Base-by-base conservation (phyloP, 371 early-diverging fungal species). In the Catenaria anguillulae region DNA sequence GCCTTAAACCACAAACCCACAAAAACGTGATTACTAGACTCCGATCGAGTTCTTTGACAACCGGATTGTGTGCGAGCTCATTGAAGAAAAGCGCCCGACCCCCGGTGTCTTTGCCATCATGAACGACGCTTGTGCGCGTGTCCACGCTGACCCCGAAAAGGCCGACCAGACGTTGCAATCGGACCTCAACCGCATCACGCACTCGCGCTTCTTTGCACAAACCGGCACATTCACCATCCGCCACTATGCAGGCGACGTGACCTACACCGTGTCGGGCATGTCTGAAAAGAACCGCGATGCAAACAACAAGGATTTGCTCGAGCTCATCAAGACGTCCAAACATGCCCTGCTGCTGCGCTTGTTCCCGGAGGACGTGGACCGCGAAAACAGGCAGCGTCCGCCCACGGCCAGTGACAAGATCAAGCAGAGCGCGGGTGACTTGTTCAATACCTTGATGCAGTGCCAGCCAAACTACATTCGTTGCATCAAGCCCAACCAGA, bases 271-370 rank as follows among this genome's bases (percentile, higher is more conserved):
- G 26, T 91, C 92, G 40, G 93, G 93, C 23, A 99, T 99, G 76
- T 79, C 99, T 29, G 92, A 93, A 62, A 99, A 98, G 79, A 99
- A 99, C 77, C 92, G 90, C 75, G 99, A 99, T 76, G 90, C 93
- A 19, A 90, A 94, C 29, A 88, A 92, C 42, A 97, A 96, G 61
- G 96, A 97, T 71, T 77, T 88, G 48, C 71, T 90, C 58, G 77
- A 74, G 24, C 65, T 88, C 48, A 72, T 94, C 56, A 82, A 83
- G 65, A 78, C 73, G 37, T 76, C 84, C 6, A 76, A 79, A n/a
- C 84, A 83, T 61, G 76, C 75, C 35, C 89, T 92, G 67, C 70
- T 93, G 64, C 80, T 79, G 33, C 85, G 86, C 45, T 84, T 91
- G 1, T 46, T 68, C 33, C 59, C 45, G 17, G 52, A 42, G 34